A percentile compares a stretch with the other conserved stretches of the same genome.
Conservation (phyloP, 2,329 filamentous ascomycete genomes). For the Botrytis elliptica region DNA sequence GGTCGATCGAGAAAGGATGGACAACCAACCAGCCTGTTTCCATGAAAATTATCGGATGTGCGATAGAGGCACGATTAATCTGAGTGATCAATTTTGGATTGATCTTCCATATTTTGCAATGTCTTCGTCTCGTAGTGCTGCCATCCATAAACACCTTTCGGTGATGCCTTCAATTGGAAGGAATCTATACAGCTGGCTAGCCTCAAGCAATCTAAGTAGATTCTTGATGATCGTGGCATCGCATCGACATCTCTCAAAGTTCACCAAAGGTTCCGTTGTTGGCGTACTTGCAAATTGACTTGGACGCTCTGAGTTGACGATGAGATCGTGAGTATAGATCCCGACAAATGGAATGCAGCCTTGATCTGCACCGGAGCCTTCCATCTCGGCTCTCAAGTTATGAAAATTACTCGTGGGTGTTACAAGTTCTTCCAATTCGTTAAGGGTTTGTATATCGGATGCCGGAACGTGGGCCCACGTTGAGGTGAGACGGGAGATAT, state of each 20-base stretch:
- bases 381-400: conserved; percentile 77
- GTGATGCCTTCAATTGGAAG: conserved; percentile 73
- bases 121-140: conserved; percentile 72
- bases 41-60: not conserved
- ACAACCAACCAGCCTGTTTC: not conserved
- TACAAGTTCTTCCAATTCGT: conserved; percentile 68
- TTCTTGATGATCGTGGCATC: conserved; percentile 78
- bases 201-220: conserved; percentile 73
- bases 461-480: conserved; percentile 72
- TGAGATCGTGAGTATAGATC: conserved; percentile 78
- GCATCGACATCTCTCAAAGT: conserved; percentile 78
- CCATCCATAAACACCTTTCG: conserved; percentile 82
- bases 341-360: conserved; percentile 84
- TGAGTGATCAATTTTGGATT: conserved; percentile 35
- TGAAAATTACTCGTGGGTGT: conserved; percentile 78
- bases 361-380: conserved; percentile 58
- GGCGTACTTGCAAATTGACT: conserved; percentile 69
- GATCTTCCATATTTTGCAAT: conserved; percentile 51
- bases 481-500: conserved; percentile 63
- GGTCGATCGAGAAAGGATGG: not conserved
- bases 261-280: conserved; percentile 67
- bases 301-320: conserved; percentile 78
- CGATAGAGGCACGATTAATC: not conserved
- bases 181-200: conserved; percentile 72
- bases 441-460: conserved; percentile 63